phyloP scores from a whole-genome alignment of 2,329 filamentous ascomycete species.

The Diplodia scrobiculata region DNA sequence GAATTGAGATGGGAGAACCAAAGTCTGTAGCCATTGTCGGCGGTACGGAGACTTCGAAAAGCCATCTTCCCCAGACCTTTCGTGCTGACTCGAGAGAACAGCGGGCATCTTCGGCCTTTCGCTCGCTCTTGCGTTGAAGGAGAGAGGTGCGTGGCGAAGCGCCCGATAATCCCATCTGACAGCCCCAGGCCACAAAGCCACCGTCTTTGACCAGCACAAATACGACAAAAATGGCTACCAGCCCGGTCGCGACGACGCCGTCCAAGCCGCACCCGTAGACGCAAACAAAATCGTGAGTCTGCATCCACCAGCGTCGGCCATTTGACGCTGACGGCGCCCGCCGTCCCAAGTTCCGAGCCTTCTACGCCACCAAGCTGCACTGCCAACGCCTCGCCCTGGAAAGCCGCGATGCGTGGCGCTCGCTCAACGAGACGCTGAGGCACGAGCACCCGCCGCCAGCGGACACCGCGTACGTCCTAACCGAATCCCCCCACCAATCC shows the following conservation, averaged over 20 bases:
- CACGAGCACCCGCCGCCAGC: no score
- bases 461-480: no score
- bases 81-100: background rate
- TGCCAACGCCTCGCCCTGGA: background rate
- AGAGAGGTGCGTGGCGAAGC: background rate
- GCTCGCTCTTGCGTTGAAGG: background rate
- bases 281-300: conserved; percentile 1
- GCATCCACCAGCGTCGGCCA: background rate
- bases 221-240: background rate
- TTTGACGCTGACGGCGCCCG: background rate
- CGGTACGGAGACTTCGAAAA: background rate
- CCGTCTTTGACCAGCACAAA: background rate
- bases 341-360: background rate
- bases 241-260: background rate
- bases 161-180: background rate
- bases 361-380: background rate
- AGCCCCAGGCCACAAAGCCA: background rate
- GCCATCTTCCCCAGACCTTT: background rate
- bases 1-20: background rate
- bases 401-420: background rate
- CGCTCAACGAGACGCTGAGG: background rate
- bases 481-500: no score
- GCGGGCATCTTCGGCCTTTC: conserved; percentile 6
- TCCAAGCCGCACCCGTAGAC: background rate
- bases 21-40: conserved; percentile 10